Evolutionary conservation across 805 yeast genomes (phyloP).

Genomic region (Pichia manshurica): DNA sequence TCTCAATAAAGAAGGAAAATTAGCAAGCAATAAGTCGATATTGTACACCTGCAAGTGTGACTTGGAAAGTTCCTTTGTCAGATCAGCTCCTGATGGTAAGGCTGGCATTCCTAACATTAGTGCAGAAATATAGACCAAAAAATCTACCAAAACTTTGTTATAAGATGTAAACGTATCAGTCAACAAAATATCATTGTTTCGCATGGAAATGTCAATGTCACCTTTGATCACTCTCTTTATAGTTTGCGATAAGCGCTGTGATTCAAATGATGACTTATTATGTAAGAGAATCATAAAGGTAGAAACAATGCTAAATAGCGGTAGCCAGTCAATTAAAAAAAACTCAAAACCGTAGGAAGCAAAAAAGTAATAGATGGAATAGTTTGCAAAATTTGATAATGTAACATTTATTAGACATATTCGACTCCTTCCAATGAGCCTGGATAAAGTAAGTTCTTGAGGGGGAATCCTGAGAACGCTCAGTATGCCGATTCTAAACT

Average conservation of each 20-base stretch:
- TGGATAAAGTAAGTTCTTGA: conserved; percentile 19
- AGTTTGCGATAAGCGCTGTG: conserved; percentile 44
- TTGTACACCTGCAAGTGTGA: conserved; percentile 26
- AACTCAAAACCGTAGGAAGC: conserved; percentile 22
- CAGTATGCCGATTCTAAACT: conserved; percentile 39
- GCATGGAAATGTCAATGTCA: conserved; percentile 48
- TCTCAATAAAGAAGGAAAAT: conserved; percentile 68
- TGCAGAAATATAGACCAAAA: conserved; percentile 50
- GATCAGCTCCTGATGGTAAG: conserved; percentile 24
- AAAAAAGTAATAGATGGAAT: conserved; percentile 26
- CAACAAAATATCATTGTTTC: conserved; percentile 75
- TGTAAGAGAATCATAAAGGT: conserved; percentile 33
- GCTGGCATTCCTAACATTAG: conserved; percentile 32
- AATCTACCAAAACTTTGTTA: conserved; percentile 68
- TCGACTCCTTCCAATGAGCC: conserved; percentile 16
- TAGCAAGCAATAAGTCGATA: conserved; percentile 28
- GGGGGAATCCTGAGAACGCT: conserved; percentile 33
- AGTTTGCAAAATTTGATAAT: conserved; percentile 24
- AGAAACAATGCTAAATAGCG: conserved; percentile 33
- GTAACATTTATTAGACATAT: conserved; percentile 20
- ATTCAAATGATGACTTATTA: conserved; percentile 25
- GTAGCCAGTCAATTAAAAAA: conserved; percentile 30
- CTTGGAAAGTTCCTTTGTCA: conserved; percentile 25
- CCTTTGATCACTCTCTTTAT: conserved; percentile 52
- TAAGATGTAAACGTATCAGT: conserved; percentile 85